Percentiles rank a stretch among this genome's conserved stretches.
Conservation (phyloP, 2,329 filamentous ascomycete species). For the Cryphonectria nitschkei region DNA sequence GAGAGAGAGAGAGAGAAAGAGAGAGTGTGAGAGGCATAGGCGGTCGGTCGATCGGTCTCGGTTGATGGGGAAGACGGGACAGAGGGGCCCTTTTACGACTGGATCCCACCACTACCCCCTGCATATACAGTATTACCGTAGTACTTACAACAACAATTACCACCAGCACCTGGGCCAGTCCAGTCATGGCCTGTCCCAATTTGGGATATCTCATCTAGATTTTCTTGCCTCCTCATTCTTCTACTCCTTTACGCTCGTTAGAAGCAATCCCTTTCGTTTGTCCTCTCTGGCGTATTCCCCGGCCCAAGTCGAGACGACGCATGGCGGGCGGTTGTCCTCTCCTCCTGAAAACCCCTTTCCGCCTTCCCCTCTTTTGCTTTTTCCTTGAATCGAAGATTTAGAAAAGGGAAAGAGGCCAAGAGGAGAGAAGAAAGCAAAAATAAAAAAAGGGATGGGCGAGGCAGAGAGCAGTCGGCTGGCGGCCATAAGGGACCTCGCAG, state of each 20-base stretch:
- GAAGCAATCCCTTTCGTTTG: neutral
- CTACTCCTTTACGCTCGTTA: neutral
- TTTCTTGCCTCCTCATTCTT: neutral
- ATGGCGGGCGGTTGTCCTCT: neutral
- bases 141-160: neutral
- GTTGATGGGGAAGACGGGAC: neutral
- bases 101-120: neutral
- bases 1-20: neutral
- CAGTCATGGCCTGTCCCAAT: neutral
- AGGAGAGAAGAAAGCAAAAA: neutral
- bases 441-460: neutral
- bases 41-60: neutral
- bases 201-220: neutral
- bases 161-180: neutral
- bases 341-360: neutral
- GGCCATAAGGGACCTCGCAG: too few relatives aligned
- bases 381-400: neutral
- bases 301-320: too few relatives aligned
- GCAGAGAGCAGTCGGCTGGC: neutral
- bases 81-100: too few relatives aligned
- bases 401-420: too few relatives aligned
- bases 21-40: neutral
- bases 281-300: neutral
- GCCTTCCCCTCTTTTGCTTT: neutral
- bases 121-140: neutral